Conservation (phyloP, 176 grass and related monocot genomes). For the Carex kokanica region DNA sequence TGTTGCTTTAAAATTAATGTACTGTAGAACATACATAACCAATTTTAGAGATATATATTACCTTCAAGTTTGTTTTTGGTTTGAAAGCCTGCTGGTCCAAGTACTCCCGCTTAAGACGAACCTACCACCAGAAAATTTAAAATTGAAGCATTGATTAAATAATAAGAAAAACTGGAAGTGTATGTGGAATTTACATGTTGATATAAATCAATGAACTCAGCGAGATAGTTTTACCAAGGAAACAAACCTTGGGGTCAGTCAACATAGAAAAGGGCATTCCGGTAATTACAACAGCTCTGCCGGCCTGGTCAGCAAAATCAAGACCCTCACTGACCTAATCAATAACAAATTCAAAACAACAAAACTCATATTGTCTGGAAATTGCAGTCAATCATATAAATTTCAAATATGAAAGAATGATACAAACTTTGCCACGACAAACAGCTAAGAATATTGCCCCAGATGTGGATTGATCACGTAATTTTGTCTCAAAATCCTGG, state of each 20-base stretch:
- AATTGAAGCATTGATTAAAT: conserved; percentile 12
- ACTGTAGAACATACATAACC: not conserved
- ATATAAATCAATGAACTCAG: not conserved
- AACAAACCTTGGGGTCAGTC: conserved; percentile 82
- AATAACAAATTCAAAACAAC: conserved; percentile 26
- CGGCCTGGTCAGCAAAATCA: conserved; percentile 98
- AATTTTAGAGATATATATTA: conserved; percentile 15
- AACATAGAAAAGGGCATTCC: conserved; percentile 88
- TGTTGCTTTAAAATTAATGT: not conserved
- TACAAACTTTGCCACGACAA: conserved; percentile 84
- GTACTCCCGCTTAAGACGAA: conserved; percentile 89
- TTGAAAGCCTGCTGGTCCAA: conserved; percentile 61
- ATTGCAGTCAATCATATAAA: conserved; percentile 27
- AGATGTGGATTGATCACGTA: conserved; percentile 61
- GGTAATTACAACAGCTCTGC: conserved; percentile 88
- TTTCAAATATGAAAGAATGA: conserved; percentile 35
- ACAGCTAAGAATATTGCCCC: conserved; percentile 98
- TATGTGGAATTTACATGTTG: not conserved
- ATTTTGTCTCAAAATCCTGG: conserved; percentile 85
- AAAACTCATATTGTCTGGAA: conserved; percentile 27
- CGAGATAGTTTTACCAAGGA: not conserved
- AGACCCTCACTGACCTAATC: conserved; percentile 92
- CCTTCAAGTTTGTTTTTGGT: conserved; percentile 53
- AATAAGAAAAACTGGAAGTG: not conserved
- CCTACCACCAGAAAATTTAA: conserved; percentile 40